These are phyloP conservation scores for Rheum nobile DNA, from an alignment of 148 eudicot species.

Conservation along the genomic window DNA sequence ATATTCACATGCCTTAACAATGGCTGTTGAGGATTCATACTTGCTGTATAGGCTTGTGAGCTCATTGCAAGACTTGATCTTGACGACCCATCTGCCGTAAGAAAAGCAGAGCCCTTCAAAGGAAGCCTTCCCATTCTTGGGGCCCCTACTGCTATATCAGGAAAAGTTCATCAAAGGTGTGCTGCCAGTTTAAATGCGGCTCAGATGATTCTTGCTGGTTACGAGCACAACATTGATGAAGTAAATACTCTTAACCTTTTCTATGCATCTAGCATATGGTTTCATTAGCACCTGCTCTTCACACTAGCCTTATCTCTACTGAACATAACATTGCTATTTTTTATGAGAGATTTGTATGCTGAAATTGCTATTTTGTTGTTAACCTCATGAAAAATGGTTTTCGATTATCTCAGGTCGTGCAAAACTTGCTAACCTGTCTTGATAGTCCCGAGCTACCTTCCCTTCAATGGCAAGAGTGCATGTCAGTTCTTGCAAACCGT, in stretches of 20 bases:
- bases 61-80: conserved; percentile 85
- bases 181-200: conserved; percentile 88
- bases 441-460: conserved; percentile 96
- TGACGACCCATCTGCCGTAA: conserved; percentile 97
- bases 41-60: conserved; percentile 70
- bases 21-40: not conserved
- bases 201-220: conserved; percentile 90
- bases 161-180: conserved; percentile 96
- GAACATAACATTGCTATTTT: not conserved
- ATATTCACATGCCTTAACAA: not conserved
- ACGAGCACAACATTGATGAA: conserved; percentile 84
- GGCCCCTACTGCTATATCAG: conserved; percentile 82
- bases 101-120: conserved; percentile 93
- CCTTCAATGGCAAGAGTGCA: conserved; percentile 98
- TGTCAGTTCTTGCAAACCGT: conserved; percentile 80
- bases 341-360: not conserved
- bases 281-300: no score
- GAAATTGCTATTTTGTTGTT: not conserved
- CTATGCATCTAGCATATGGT: not conserved
- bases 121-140: conserved; percentile 84
- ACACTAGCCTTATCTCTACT: not conserved
- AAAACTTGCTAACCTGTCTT: conserved; percentile 72
- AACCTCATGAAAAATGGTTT: not conserved
- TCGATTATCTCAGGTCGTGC: conserved; percentile 51
- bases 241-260: conserved; percentile 29